Evolutionary conservation across 2,329 filamentous ascomycete genomes (phyloP), one percentile per base, ranked within the genome.

Genomic region (Truncatella angustata): DNA sequence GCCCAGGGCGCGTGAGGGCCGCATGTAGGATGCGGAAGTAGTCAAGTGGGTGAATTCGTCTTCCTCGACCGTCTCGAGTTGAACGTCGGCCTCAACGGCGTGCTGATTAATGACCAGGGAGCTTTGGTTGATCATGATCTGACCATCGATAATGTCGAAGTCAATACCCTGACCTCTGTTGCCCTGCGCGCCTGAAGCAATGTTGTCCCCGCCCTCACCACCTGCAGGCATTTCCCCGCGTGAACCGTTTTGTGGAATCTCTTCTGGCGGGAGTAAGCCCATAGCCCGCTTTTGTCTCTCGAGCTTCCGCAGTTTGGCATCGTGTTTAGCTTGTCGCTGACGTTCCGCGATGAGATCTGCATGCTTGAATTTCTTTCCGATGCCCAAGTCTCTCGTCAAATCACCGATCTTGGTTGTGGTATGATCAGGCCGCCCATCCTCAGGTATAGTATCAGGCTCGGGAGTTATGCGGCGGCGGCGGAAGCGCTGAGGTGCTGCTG

Each of bases 41-140:
- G 88, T 82, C 49, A 85, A 78, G 16, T 81, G 80, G 2, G 88
- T 90, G 60, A 93, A 86, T 60, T 92, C 88, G 70, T 91, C 86
- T 66, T 93, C 88, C 60, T 91, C 88, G 26, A 88, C 78, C 45
- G 83, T 80, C 61, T 87, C 81, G 61, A 78, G 66, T 6, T 58
- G 56, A 51, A 81, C 75, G 32, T 79, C 77, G 24, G 35, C 18
- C 34, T 78, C 74, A 43, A 76, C 70, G 26, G 84, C 84, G 63
- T 89, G 85, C 4, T 86, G 79, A 66, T 92, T 84, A 56, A 91
- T 80, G 35, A 81, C 75, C 14, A 88, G 76, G 1, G 87, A 87
- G 45, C 75, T 77, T 59, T 88, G 82, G 63, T 91, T 85, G 40
- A 90, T 71, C 11, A 90, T 81, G 60, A 93, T 86, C 60, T 87